Conservation (phyloP, 371 early-diverging fungal genomes). For the Capillidium heterosporum region DNA sequence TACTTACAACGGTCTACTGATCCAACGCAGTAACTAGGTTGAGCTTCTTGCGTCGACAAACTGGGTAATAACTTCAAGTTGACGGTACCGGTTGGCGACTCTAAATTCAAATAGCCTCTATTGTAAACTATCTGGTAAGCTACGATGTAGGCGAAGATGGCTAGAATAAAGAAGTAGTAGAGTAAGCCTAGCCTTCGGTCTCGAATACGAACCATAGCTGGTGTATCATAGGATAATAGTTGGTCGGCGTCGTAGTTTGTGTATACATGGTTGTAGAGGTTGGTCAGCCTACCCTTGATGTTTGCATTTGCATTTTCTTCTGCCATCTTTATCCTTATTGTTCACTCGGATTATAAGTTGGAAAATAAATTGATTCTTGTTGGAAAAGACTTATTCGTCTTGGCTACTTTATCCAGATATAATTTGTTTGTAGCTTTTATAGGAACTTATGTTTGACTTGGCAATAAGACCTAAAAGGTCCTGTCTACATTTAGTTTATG, state of each 20-base stretch:
- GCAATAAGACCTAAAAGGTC: no score
- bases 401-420: no score
- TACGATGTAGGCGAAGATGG: not conserved
- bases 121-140: not conserved
- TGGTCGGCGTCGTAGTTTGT: not conserved
- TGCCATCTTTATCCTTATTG: no score
- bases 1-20: not conserved
- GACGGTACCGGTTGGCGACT: not conserved
- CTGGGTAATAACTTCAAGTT: not conserved
- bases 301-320: no score
- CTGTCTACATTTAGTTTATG: no score
- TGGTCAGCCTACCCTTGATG: no score
- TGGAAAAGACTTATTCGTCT: no score
- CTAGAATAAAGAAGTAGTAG: conserved; percentile 1
- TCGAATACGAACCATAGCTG: not conserved
- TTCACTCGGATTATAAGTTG: no score
- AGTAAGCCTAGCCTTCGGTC: not conserved
- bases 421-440: no score
- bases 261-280: no score
- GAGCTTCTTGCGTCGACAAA: not conserved
- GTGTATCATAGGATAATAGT: not conserved
- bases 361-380: no score
- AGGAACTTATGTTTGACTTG: no score
- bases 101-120: not conserved
- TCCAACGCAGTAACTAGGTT: not conserved